Conservation (phyloP, 352 stramenopile species). For the Globisporangium spiculum region DNA sequence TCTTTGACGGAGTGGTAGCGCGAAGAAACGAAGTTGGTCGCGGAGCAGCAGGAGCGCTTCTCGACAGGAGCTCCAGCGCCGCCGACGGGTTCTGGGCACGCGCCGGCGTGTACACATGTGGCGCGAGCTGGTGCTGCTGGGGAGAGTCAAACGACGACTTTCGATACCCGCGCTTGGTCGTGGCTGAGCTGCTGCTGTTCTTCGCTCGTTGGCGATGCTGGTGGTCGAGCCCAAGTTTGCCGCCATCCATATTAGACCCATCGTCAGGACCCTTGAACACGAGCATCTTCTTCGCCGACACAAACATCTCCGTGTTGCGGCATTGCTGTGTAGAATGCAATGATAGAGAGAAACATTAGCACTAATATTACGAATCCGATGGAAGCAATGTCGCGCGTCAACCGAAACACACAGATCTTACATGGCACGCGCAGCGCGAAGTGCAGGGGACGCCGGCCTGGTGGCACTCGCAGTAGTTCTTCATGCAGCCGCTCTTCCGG, state of each 20-base stretch:
- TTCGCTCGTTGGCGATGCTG: conserved; percentile 4
- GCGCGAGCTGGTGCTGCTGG: neutral
- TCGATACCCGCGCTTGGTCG: conserved; percentile 20
- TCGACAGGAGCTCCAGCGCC: conserved; percentile 53
- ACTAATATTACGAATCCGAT: neutral
- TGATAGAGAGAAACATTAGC: neutral
- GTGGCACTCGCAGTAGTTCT: conserved; percentile 98
- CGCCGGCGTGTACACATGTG: conserved; percentile 4
- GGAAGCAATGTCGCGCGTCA: neutral
- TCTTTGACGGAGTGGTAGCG: conserved; percentile 27
- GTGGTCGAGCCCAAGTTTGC: neutral
- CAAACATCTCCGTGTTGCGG: conserved; percentile 65
- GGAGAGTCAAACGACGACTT: conserved; percentile 24
- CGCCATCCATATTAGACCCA: neutral
- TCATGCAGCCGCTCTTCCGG: conserved; percentile 94
- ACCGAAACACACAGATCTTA: conserved; percentile 15
- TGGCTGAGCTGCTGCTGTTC: conserved; percentile 7
- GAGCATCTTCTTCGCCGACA: conserved; percentile 70
- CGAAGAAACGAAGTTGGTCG: conserved; percentile 10
- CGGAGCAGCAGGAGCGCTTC: conserved; percentile 40
- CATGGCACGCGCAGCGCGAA: conserved; percentile 77
- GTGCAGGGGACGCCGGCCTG: conserved; percentile 87
- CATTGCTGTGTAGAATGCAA: conserved; percentile 31
- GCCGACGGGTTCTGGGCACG: conserved; percentile 9
- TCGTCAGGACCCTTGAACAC: conserved; percentile 32